Evolutionary conservation across 495 filamentous ascomycete species (phyloP).

Genomic region (Halenospora varia): DNA sequence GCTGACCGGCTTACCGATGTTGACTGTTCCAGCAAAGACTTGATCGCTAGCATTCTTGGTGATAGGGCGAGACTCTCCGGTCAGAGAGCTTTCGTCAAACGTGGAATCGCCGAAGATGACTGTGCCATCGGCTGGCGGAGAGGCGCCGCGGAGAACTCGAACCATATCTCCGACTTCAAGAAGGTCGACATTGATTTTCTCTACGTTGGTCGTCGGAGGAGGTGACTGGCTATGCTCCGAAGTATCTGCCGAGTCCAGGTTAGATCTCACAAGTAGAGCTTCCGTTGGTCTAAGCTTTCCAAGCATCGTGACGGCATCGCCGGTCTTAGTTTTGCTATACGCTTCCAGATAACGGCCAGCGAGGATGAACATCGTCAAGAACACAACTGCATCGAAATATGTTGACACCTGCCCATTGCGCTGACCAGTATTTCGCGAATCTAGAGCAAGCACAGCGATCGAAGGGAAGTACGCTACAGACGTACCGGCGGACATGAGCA

Average conservation of each 20-base stretch:
- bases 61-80: constrained; percentile 79
- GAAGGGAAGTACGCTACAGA: constrained; percentile 85
- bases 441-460: constrained; percentile 41
- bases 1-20: constrained; percentile 68
- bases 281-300: constrained; percentile 78
- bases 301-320: constrained; percentile 79
- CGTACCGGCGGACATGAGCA: constrained; percentile 85
- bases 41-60: constrained; percentile 65
- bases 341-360: constrained; percentile 78
- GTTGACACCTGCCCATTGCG: constrained; percentile 31
- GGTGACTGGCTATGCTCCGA: neutral
- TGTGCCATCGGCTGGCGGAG: constrained; percentile 80
- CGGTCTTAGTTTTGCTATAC: constrained; percentile 88
- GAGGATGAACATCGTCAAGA: constrained; percentile 88
- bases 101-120: constrained; percentile 59
- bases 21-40: constrained; percentile 87
- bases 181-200: constrained; percentile 53
- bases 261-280: constrained; percentile 59
- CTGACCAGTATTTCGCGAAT: constrained; percentile 51
- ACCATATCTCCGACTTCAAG: constrained; percentile 83
- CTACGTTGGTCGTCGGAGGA: constrained; percentile 19
- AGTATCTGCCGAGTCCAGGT: neutral
- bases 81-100: constrained; percentile 88
- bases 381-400: constrained; percentile 94
- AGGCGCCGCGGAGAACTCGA: constrained; percentile 74